Conservation (phyloP, 2,329 filamentous ascomycete species). For the Bisporella sp. region DNA sequence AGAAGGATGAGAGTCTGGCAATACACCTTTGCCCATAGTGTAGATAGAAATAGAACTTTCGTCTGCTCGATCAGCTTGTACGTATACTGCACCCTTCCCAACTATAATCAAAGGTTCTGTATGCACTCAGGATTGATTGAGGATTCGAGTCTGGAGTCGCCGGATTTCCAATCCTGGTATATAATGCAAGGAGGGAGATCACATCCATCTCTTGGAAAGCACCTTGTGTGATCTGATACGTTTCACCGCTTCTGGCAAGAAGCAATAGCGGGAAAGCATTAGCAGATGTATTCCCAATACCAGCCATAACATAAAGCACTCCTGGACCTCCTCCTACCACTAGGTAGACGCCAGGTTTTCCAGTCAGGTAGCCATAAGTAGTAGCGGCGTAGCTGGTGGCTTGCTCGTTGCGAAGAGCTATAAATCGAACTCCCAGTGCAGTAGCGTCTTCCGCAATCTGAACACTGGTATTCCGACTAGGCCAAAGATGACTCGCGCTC, state of each 20-base stretch:
- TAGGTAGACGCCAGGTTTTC: constrained; percentile 47
- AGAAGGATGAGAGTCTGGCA: constrained; percentile 44
- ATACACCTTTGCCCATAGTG: constrained; percentile 51
- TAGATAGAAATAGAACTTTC: constrained; percentile 47
- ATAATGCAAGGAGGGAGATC: constrained; percentile 42
- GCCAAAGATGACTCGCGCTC: constrained; percentile 24
- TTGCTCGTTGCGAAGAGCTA: constrained; percentile 53
- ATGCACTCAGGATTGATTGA: constrained; percentile 44
- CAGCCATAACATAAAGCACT: constrained; percentile 48
- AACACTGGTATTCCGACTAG: constrained; percentile 34
- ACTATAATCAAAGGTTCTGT: constrained; percentile 46
- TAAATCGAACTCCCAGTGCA: constrained; percentile 48
- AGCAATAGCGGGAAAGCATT: constrained; percentile 49
- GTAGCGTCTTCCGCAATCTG: constrained; percentile 51
- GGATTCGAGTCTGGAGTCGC: constrained; percentile 31
- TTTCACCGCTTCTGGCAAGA: constrained; percentile 46
- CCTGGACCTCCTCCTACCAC: constrained; percentile 54
- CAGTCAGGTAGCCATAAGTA: constrained; percentile 51
- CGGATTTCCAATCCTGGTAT: constrained; percentile 43
- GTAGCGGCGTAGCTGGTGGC: constrained; percentile 50
- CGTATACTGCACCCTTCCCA: constrained; percentile 45
- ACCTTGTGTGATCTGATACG: constrained; percentile 42
- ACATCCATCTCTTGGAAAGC: constrained; percentile 52
- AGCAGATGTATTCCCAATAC: constrained; percentile 43
- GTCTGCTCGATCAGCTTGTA: constrained; percentile 42